Evolutionary conservation across 768 basidiomycete species (phyloP), one percentile per base, ranked within the genome.

Genomic region (Boletus patriciae): DNA sequence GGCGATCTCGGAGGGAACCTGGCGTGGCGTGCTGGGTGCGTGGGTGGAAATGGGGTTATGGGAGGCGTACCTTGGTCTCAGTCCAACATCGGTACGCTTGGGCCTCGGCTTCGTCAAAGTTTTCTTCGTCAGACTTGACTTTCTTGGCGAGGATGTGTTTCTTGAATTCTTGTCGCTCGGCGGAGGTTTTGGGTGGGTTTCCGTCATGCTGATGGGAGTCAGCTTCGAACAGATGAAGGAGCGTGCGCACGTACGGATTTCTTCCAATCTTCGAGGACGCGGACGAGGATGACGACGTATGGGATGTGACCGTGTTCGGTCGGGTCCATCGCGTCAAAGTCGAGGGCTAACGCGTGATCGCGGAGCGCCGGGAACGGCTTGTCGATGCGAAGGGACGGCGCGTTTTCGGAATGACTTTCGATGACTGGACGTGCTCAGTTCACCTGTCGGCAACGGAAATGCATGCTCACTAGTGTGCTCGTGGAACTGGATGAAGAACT

Each of bases 221-320:
- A 51, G 42, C 12, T 43, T 6, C 4, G 21, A 3, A 15, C 23
- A 9, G 5, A 31, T 4, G 11, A 7, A 40, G 15, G 23, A 34
- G 44, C 13, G 18, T 6, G 34, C 66, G n/a, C 16, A 71, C 86
- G 62, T 64, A 92, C 93, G 31, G 78, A 66, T 58, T 78, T 78
- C 73, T 88, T 92, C 94, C 94, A 98, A 31, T 88, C 81, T 54
- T 92, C 86, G 8, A 94, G 68, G 1, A 83, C 86, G 18, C 87
- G 86, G 38, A 98, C 87, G 38, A 98, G 84, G 56, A 98, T 88
- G 55, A 93, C 77, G 46, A 96, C 86, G 64, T 91, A 97, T 0
- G 97, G 95, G 34, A 98, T 76, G 69, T 99, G 96, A 0, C 82
- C 83, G 66, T 97, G 94, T 50, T 94, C 90, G 13, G 90, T 94